Base-by-base conservation (phyloP, 345 rosid genomes). In the Cardamine occulta region DNA sequence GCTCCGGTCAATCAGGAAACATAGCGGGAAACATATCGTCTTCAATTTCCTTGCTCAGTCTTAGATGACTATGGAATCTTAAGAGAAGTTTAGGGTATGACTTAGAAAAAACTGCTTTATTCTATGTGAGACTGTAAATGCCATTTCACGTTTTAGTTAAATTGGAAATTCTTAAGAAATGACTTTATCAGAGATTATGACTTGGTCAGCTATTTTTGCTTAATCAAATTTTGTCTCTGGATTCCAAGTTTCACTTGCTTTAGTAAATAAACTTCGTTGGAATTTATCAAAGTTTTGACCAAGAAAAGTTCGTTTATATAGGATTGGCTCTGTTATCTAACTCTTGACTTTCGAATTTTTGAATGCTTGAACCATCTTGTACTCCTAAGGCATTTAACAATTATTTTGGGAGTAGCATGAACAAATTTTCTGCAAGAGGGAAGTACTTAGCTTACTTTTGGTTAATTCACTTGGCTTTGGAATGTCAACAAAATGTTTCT, bases 231-330 rank as follows among this genome's bases (percentile, higher is more conserved):
- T 29, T 56, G 21, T 7, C 21, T 7, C 12, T 29, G 13, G n/a
- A 52, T 52, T 23, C 57, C 47, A 42, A 4, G 0, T 3, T 49
- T 49, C 26, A 19, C 26, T 49, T 8, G 13, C 54, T 18, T 49
- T 8, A 0, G 6, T 8, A 49, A 13, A 19, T 4, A 8, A 23
- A 52, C 3, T 3, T 56, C 5, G 17, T 24, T 54, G n/a, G 44
- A 32, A 7, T 39, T 61, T 2, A 39, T 40, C 13, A 62, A 39
- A 62, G 7, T 62, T 62, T 61, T 39, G 51, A 23, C 66, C 51
- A 62, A 39, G 34, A 23, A 21, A 61, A 37, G 15, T 7, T n/a
- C 7, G 5, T 21, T 19, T 61, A 8, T 11, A 12, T 37, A 6
- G 19, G 4, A 39, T 23, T 62, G 7, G 39, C 48, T 37, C 18